Evolutionary conservation across 2,329 filamentous ascomycete genomes (phyloP).

Genomic region (Westerdykella sp.): DNA sequence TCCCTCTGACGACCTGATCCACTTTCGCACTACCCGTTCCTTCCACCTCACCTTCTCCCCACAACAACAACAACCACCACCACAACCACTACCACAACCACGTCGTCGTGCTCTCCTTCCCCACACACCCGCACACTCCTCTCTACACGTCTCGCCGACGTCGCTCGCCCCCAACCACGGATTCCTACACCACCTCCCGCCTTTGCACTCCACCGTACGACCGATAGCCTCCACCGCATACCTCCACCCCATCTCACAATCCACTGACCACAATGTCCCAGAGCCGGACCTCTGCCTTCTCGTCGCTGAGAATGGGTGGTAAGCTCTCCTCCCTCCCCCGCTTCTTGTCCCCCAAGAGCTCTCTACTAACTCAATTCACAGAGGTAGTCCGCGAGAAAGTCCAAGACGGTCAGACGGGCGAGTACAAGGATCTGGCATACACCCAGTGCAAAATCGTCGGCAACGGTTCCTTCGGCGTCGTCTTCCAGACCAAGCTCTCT

Average conservation of each 20-base stretch:
- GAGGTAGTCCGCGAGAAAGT: slow-evolving; percentile 99
- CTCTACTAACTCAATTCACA: slow-evolving; percentile 36
- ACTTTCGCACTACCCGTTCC: background rate
- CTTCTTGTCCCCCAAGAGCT: slow-evolving; percentile 10
- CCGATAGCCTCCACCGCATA: slow-evolving; percentile 28
- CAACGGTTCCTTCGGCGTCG: slow-evolving; percentile 96
- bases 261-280: slow-evolving; percentile 63
- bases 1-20: background rate
- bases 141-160: slow-evolving; percentile 15
- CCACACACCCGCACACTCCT: slow-evolving; percentile 12
- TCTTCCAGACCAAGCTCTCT: slow-evolving; percentile 97
- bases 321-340: slow-evolving; percentile 41
- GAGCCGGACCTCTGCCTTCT: slow-evolving; percentile 85
- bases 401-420: slow-evolving; percentile 93
- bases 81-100: slow-evolving; percentile 5
- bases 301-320: slow-evolving; percentile 94
- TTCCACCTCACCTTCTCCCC: background rate
- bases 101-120: background rate
- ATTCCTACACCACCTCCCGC: background rate
- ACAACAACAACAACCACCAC: slow-evolving; percentile 6
- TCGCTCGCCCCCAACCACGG: slow-evolving; percentile 34
- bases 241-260: slow-evolving; percentile 7
- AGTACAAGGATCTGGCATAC: slow-evolving; percentile 94
- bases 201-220: slow-evolving; percentile 35
- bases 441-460: slow-evolving; percentile 99